phyloP scores from a whole-genome alignment of 768 basidiomycete genomes.

The Tephrocybe sp. region DNA sequence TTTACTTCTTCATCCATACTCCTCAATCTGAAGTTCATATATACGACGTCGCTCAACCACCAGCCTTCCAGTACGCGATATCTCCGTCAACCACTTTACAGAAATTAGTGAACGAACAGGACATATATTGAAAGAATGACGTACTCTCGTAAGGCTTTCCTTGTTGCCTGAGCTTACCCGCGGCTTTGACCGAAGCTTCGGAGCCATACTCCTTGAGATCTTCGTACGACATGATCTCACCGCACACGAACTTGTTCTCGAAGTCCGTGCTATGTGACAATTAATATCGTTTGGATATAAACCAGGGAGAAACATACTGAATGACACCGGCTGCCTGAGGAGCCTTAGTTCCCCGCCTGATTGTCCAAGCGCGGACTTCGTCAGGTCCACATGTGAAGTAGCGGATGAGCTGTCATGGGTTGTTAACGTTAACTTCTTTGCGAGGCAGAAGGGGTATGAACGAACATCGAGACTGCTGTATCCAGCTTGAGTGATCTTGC shows the following conservation, averaged over 20 bases:
- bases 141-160: constrained; percentile 95
- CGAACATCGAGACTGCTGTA: constrained; percentile 83
- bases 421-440: constrained; percentile 1
- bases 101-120: background rate
- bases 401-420: constrained; percentile 67
- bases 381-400: constrained; percentile 98
- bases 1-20: background rate
- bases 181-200: constrained; percentile 90
- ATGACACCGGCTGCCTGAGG: constrained; percentile 98
- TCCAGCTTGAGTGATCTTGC: constrained; percentile 95
- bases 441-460: constrained; percentile 10
- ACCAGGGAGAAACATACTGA: constrained; percentile 66
- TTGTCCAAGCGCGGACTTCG: constrained; percentile 98
- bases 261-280: constrained; percentile 74
- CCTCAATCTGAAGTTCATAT: too few relatives aligned
- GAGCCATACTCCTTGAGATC: constrained; percentile 92
- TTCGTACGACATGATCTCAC: constrained; percentile 92
- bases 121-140: constrained; percentile 27
- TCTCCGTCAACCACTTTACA: constrained; percentile 80
- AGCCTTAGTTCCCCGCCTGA: constrained; percentile 90
- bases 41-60: constrained; percentile 34
- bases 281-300: background rate
- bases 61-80: constrained; percentile 91
- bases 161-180: constrained; percentile 92
- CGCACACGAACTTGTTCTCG: constrained; percentile 97